Conservation (phyloP, 257 asterid genomes). For the Solanum virginianum region DNA sequence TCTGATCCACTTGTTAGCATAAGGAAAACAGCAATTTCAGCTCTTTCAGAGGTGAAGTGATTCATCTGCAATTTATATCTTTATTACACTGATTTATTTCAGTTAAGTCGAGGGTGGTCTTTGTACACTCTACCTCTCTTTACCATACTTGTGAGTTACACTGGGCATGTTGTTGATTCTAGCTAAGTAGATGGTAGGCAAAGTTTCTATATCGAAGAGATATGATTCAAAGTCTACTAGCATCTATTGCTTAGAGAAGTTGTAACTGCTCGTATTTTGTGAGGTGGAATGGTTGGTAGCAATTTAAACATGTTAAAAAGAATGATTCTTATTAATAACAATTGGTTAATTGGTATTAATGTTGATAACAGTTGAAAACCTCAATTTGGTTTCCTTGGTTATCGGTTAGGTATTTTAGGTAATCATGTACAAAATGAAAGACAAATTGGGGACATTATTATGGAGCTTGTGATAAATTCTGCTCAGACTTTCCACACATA, state of each 20-base stretch:
- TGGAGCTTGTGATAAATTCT: neutral
- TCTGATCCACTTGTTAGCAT: slow-evolving; percentile 96
- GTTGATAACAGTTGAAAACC: neutral
- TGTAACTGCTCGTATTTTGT: neutral
- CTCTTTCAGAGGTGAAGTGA: slow-evolving; percentile 80
- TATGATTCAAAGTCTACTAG: neutral
- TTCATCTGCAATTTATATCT: neutral
- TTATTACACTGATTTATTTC: neutral
- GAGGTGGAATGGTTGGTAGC: neutral
- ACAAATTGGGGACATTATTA: neutral
- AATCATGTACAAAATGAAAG: neutral
- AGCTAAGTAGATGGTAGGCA: neutral
- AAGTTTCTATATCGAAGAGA: neutral
- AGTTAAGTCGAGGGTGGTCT: neutral
- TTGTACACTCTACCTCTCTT: neutral
- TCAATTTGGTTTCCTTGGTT: neutral
- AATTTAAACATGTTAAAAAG: neutral
- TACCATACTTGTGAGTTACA: neutral
- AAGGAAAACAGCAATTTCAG: slow-evolving; percentile 73
- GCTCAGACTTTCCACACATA: neutral
- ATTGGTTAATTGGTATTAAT: neutral
- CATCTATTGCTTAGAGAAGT: neutral
- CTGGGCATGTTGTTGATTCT: neutral
- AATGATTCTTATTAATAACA: neutral
- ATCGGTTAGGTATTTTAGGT: neutral